A percentile compares a stretch with the other conserved stretches of the same genome.
Evolutionary conservation across 257 asterid species (phyloP).

Genomic region (Nyctanthes arbortristis): DNA sequence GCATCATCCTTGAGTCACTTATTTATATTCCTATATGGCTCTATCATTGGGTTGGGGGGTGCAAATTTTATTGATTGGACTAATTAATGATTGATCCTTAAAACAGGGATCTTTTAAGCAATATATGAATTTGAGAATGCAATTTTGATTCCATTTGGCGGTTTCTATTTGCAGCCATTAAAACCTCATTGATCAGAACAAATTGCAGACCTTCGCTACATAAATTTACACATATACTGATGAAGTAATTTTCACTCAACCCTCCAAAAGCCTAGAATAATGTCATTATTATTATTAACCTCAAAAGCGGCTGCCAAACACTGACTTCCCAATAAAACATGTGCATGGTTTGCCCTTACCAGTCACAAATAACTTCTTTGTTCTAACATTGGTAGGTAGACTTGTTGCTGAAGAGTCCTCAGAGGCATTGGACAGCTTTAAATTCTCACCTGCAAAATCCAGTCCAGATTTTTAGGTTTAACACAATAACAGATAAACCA

Average conservation of each 20-base stretch:
- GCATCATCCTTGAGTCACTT: background rate
- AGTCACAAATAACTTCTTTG: constrained; percentile 93
- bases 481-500: background rate
- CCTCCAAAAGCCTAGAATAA: background rate
- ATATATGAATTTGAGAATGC: too few relatives aligned
- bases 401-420: constrained; percentile 42
- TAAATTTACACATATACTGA: too few relatives aligned
- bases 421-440: constrained; percentile 21
- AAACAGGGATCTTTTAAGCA: too few relatives aligned
- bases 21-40: background rate
- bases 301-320: too few relatives aligned
- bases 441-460: constrained; percentile 44
- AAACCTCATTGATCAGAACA: background rate
- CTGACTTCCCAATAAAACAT: too few relatives aligned
- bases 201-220: background rate
- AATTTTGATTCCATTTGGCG: too few relatives aligned
- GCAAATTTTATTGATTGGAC: too few relatives aligned
- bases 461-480: background rate
- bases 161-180: too few relatives aligned
- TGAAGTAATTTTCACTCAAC: background rate
- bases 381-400: constrained; percentile 45
- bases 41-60: too few relatives aligned
- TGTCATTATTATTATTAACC: background rate
- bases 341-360: constrained; percentile 46
- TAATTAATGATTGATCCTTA: background rate